Conservation (phyloP, 31 red algal genomes). For the Asparagopsis taxiformis region DNA sequence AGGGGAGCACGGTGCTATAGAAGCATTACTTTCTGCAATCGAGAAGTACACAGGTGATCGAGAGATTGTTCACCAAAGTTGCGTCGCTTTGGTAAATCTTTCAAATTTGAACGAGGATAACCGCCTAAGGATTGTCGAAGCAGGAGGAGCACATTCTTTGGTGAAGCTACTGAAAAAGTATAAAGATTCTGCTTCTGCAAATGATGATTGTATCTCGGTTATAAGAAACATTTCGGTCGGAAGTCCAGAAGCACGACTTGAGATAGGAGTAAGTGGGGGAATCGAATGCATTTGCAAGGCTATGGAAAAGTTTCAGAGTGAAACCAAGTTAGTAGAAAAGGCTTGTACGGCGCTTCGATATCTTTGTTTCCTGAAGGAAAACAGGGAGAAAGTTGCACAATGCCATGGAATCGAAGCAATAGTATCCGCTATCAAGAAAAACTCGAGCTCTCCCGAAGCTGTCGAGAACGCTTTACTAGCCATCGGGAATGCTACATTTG, state of each 20-base stretch:
- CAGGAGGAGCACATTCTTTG: slow-evolving; percentile 32
- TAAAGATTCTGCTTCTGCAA: slow-evolving; percentile 50
- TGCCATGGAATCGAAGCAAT: slow-evolving; percentile 53
- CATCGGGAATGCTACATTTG: slow-evolving; percentile 79
- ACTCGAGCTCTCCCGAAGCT: slow-evolving; percentile 4
- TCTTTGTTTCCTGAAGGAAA: slow-evolving; percentile 68
- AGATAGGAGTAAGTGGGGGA: slow-evolving; percentile 62
- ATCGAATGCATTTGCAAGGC: slow-evolving; percentile 48
- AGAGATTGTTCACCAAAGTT: slow-evolving; percentile 82
- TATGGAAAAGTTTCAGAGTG: slow-evolving; percentile 51
- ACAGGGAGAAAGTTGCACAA: slow-evolving; percentile 46
- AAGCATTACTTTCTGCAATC: slow-evolving; percentile 55
- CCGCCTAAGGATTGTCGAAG: slow-evolving; percentile 45
- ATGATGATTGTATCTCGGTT: slow-evolving; percentile 72
- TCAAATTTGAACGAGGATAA: slow-evolving; percentile 65
- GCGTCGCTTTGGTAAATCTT: slow-evolving; percentile 77
- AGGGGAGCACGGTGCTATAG: slow-evolving; percentile 31
- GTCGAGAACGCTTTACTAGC: slow-evolving; percentile 73
- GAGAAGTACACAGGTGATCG: slow-evolving; percentile 47
- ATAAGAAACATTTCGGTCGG: slow-evolving; percentile 71
- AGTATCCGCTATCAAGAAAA: slow-evolving; percentile 30
- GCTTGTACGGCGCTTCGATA: slow-evolving; percentile 71
- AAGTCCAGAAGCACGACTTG: slow-evolving; percentile 38
- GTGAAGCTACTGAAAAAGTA: slow-evolving; percentile 59
- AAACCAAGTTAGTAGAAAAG: slow-evolving; percentile 51